Conservation (phyloP, 805 yeast genomes). For the Tetrapisispora pingtungensis region DNA sequence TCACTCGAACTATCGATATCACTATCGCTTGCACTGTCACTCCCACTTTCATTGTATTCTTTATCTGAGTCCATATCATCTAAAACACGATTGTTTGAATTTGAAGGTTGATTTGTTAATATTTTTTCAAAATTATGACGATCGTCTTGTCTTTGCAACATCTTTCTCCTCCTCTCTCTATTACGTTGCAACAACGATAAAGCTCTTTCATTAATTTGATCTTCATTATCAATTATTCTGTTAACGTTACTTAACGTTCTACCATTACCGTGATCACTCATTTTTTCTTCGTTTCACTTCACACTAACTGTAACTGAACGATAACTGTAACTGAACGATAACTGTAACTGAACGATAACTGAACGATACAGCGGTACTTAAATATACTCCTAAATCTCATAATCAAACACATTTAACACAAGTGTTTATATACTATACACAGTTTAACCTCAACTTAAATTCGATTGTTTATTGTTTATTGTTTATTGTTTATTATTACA, state of each 20-base stretch:
- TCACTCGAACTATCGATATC: background rate
- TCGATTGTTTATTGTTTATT: no score
- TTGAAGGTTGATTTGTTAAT: background rate
- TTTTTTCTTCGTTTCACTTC: background rate
- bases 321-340: no score
- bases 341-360: no score
- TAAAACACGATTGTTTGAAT: background rate
- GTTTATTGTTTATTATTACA: no score
- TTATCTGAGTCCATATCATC: constrained; percentile 9
- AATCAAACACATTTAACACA: no score
- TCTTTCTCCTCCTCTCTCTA: constrained; percentile 18
- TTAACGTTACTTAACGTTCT: constrained; percentile 15
- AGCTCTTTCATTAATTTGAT: constrained; percentile 26
- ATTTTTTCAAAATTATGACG: constrained; percentile 4
- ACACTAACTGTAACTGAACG: no score
- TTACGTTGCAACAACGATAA: constrained; percentile 22
- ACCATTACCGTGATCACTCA: constrained; percentile 3
- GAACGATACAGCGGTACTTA: no score
- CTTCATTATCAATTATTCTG: constrained; percentile 12
- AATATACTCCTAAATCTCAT: no score
- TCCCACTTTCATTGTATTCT: constrained; percentile 10
- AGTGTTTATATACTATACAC: no score
- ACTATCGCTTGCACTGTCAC: background rate
- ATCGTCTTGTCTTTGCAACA: constrained; percentile 8
- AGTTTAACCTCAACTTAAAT: no score